Evolutionary conservation across 306 rosid genomes (phyloP), one percentile per base, ranked within the genome.

Genomic region (Dryas drummondii): DNA sequence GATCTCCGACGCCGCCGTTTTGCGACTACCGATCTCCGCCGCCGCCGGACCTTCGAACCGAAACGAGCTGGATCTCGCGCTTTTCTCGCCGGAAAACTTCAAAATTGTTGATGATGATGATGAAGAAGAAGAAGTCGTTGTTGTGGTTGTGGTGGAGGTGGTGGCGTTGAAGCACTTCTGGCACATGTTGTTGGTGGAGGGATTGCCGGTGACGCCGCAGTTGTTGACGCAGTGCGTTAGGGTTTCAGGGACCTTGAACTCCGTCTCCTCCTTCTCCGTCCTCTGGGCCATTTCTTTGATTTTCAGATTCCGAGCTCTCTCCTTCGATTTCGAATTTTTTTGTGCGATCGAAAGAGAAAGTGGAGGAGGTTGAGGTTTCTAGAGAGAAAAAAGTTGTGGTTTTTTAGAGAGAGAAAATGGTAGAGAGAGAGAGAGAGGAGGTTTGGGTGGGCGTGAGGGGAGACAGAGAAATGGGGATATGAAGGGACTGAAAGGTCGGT

Each of bases 171-270:
- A 94, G 84, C 98, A 94, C 5, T 90, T 91, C 84, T 90, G 96
- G 73, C 97, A 94, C 97, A 94, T 90, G 70, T 91, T 94, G 74
- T 90, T 94, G 26, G 90, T 90, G 50, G 97, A 84, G 0, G 97
- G 88, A 76, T 89, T 94, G 0, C 91, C 96, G 3, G 81, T 86
- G 44, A 91, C 87, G 45, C 97, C 97, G 65, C 98, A 94, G 87
- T 94, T 90, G 80, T 92, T 92, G 54, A 88, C 85, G 87, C 94
- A 89, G 26, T 86, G 92, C 14, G 86, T 80, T 11, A 87, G 79
- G 17, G 90, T 81, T 70, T 88, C 94, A 0, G 87, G 93, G 1
- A 92, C 97, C 81, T 92, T 92, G 88, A 88, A 88, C 65, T 92
- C 97, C 46, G 92, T 84, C 82, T 92, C 97, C 66, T 92, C 97